phyloP scores from a whole-genome alignment of 1,284 basidiomycete genomes.

The Ustilago sp. region DNA sequence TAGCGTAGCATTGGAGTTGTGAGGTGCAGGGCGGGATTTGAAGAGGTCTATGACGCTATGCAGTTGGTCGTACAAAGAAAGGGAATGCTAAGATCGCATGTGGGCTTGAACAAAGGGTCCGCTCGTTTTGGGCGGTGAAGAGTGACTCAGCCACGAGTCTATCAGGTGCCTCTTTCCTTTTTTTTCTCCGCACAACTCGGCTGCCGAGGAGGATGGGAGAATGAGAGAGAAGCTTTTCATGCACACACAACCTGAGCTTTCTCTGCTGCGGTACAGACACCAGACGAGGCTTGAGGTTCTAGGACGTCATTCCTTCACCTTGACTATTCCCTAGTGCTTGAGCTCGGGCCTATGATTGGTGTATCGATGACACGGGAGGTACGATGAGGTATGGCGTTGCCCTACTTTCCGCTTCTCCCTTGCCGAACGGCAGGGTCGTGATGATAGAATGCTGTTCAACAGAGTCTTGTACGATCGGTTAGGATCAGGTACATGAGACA shows the following conservation, averaged over 20 bases:
- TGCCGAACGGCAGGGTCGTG: neutral
- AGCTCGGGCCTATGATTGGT: neutral
- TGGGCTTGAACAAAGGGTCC: conserved; percentile 1
- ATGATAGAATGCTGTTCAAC: neutral
- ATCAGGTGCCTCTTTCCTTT: conserved; percentile 5
- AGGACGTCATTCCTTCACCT: conserved; percentile 14
- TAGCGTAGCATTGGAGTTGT: no score
- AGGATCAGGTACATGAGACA: conserved; percentile 17
- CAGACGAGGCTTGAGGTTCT: neutral
- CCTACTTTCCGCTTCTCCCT: conserved; percentile 5
- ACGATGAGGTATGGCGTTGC: conserved; percentile 23
- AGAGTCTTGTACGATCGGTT: neutral
- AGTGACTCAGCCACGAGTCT: conserved; percentile 21
- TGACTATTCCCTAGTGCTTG: neutral
- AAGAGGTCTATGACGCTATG: neutral
- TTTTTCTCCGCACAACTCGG: conserved; percentile 7
- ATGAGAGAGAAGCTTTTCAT: neutral
- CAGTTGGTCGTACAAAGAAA: no score
- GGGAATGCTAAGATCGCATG: no score
- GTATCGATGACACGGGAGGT: neutral
- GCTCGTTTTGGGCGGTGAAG: neutral
- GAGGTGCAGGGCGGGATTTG: no score
- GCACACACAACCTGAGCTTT: conserved; percentile 1
- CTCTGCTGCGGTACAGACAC: neutral
- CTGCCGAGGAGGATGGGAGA: neutral